phyloP scores from a whole-genome alignment of 2,329 filamentous ascomycete genomes.

The Graphilbum ipis-grandicollis region DNA sequence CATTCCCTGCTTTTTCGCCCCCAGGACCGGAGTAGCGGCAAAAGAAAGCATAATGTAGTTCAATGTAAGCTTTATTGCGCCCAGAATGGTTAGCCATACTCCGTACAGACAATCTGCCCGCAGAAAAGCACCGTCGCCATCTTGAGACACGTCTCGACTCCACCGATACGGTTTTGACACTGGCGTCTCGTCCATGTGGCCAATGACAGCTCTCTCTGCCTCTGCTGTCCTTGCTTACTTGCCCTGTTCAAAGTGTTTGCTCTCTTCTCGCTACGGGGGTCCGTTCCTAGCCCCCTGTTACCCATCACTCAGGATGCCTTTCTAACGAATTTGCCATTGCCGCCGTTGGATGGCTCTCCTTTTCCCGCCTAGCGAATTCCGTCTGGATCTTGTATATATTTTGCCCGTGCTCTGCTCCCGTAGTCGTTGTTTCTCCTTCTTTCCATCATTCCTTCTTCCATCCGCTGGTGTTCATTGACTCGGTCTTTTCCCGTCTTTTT shows the following conservation, averaged over 20 bases:
- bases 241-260: too few species aligned
- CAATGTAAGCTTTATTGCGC: not conserved
- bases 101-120: not conserved
- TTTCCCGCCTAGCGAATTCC: too few species aligned
- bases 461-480: not conserved
- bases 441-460: slow-evolving; percentile 3
- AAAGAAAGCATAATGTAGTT: too few species aligned
- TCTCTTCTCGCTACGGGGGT: not conserved
- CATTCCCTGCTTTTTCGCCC: too few species aligned
- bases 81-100: not conserved
- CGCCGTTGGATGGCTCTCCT: too few species aligned
- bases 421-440: not conserved
- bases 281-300: not conserved
- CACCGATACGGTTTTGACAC: slow-evolving; percentile 1
- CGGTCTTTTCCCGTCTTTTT: slow-evolving; percentile 7
- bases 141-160: slow-evolving; percentile 9
- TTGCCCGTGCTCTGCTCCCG: not conserved
- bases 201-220: not conserved
- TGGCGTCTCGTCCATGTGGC: not conserved
- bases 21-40: not conserved
- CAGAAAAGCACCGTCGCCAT: not conserved
- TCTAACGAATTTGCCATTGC: too few species aligned
- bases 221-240: not conserved
- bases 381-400: not conserved
- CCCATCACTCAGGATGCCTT: not conserved